Conservation (phyloP, 129 eudicot genomes). For the Saussurea involucrata region DNA sequence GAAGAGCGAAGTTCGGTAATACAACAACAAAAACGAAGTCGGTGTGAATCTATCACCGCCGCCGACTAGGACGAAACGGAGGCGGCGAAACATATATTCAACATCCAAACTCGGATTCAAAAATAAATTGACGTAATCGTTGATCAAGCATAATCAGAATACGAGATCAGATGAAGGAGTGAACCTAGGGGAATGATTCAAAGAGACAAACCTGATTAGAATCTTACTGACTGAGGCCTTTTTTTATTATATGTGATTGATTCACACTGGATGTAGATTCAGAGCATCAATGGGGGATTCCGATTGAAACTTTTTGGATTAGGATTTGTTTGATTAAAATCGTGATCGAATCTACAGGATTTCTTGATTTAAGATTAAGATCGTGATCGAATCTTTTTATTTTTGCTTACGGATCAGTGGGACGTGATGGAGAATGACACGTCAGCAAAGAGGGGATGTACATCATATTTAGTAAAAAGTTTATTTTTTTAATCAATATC, state of each 20-base stretch:
- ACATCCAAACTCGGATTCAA: background rate
- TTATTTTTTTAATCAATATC: no score
- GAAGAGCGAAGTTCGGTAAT: slow-evolving; percentile 7
- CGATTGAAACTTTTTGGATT: background rate
- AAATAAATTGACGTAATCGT: background rate
- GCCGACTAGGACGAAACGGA: background rate
- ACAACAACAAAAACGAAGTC: slow-evolving; percentile 5
- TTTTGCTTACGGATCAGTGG: slow-evolving; percentile 1
- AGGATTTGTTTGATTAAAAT: background rate
- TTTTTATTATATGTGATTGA: slow-evolving; percentile 17
- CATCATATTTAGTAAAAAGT: no score
- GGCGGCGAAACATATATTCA: background rate
- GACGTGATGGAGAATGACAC: background rate
- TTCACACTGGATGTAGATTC: background rate
- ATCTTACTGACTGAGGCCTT: no score
- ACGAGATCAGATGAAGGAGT: background rate
- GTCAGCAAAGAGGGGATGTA: slow-evolving; percentile 4
- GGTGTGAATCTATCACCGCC: background rate
- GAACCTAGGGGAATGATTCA: slow-evolving; percentile 16
- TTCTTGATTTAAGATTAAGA: no score
- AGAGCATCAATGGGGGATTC: slow-evolving; percentile 13
- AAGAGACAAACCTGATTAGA: slow-evolving; percentile 24
- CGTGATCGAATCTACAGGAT: background rate
- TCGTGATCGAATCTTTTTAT: background rate
- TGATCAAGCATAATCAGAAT: slow-evolving; percentile 16